phyloP scores from a whole-genome alignment of 2,329 filamentous ascomycete species.

The Cyphellophora europaea region DNA sequence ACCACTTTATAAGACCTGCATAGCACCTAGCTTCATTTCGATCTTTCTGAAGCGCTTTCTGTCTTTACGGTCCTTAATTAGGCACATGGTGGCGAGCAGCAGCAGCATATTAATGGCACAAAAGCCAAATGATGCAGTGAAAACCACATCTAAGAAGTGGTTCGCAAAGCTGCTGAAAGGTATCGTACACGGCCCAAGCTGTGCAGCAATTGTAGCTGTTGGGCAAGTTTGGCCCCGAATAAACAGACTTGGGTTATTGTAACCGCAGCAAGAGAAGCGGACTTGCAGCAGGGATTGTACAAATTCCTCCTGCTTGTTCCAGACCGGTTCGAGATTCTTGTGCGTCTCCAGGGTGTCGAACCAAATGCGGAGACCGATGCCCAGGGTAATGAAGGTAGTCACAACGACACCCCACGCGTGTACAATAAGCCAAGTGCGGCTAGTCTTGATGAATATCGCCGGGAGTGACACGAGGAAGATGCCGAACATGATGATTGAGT shows the following conservation, averaged over 20 bases:
- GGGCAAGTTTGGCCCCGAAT: conserved; percentile 59
- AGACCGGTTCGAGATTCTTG: conserved; percentile 52
- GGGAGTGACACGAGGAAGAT: conserved; percentile 63
- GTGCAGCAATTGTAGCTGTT: conserved; percentile 59
- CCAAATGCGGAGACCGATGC: conserved; percentile 61
- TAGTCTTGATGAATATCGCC: conserved; percentile 57
- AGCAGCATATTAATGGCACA: conserved; percentile 61
- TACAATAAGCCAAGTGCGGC: conserved; percentile 60
- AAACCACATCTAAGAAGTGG: conserved; percentile 63
- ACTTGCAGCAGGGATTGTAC: conserved; percentile 63
- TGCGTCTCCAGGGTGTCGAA: conserved; percentile 62
- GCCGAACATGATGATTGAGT: conserved; percentile 61
- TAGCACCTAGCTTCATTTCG: conserved; percentile 68
- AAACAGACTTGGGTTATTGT: conserved; percentile 63
- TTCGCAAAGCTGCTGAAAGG: conserved; percentile 62
- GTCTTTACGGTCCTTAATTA: conserved; percentile 74
- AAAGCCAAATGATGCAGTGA: conserved; percentile 71
- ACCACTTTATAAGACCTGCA: too few species aligned
- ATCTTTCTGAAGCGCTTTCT: conserved; percentile 69
- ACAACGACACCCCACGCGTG: conserved; percentile 56
- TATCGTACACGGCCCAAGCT: conserved; percentile 60
- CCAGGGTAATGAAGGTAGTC: conserved; percentile 54
- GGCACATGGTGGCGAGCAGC: conserved; percentile 61
- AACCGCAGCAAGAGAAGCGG: conserved; percentile 74
- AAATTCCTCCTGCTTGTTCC: conserved; percentile 45